Evolutionary conservation across 2,329 filamentous ascomycete genomes (phyloP), one percentile per base, ranked within the genome.

Genomic region (Massarina eburnea): DNA sequence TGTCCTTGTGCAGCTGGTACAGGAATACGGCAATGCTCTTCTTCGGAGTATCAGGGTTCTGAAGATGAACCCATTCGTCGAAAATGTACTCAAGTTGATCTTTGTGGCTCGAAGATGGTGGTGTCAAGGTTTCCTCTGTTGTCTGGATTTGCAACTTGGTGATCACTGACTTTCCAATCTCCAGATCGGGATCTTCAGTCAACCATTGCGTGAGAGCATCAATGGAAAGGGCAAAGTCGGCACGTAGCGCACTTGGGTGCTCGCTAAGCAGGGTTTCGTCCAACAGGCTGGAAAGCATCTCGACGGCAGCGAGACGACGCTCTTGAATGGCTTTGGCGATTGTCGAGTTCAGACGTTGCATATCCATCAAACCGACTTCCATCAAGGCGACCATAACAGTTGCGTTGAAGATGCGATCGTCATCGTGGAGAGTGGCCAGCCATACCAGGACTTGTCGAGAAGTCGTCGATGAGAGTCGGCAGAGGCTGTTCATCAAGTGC

Each of bases 1-100:
- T 81, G 54, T 82, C 81, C 45, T 84, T 79, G 59, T 92, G 86
- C 62, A 97, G 76, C 68, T 97, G 92, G 59, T 87, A 84, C 36
- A 96, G 81, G 70, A 97, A 97, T 1, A 88, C 82, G 5, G 80
- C 75, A 43, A 84, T 78, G 0, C 85, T 81, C 62, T 86, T 88
- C 51, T 90, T 86, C 3, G 86, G 84, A 3, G 86, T 83, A 55
- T 85, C 83, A n/a, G 84, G 80, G 58, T 90, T 89, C 39, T 87
- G 87, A 7, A 96, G 80, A 48, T 86, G 84, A 21, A 92, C 82
- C 94, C 94, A 99, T 73, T 99, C 94, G 34, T 92, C 91, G 62
- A 99, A 96, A 17, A 96, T 80, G 65, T 99, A 97, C 58, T 95
- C 90, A 72, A 95, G 83, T 67, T 96, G 90, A 51, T 95, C 89